Evolutionary conservation across 345 rosid genomes (phyloP), one percentile per base, ranked within the genome.

Genomic region (Aurinia saxatilis): DNA sequence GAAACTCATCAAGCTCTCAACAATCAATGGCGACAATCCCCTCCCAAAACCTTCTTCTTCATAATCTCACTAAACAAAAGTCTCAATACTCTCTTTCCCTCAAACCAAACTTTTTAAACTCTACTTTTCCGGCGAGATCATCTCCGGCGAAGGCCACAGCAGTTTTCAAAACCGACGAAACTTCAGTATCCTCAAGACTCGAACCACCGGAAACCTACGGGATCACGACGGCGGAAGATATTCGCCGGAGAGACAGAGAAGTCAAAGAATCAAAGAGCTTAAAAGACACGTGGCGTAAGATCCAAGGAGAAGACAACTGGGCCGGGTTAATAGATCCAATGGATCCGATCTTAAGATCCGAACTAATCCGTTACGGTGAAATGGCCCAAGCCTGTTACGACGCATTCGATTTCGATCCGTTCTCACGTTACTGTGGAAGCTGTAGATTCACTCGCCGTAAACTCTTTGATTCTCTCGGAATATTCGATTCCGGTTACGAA

Each of bases 341-440:
- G 58, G 87, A 85, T 40, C 86, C 86, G 3, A 58, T 81, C 33
- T 19, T 88, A 5, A 75, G 92, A 23, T 79, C 92, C 10, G 92
- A 88, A 34, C 75, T 88, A 1, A 79, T 85, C 38, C 81, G 88
- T 0, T 88, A 85, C 60, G 96, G 96, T 13, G 90, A 85, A 75
- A 75, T 85, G 83, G 86, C 88, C 1, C 84, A 83, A 21, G 84
- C 92, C 23, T 79, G 84, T 67, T 85, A 85, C 49, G 90, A 88
- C 30, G 90, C 81, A 10, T 88, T 85, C 57, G 91, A 83, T 48
- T 83, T 70, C 38, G 96, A 88, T 10, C 87, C 90, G 0, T 85
- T 77, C 29, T 81, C 96, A 1, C 77, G 68, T 11, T 83, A 83
- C 68, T 80, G 86, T 29, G 91, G 87, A 6, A 79, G 83, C 74